phyloP scores from a whole-genome alignment of 805 yeast species.

The Kluyveromyces dobzhanskii region DNA sequence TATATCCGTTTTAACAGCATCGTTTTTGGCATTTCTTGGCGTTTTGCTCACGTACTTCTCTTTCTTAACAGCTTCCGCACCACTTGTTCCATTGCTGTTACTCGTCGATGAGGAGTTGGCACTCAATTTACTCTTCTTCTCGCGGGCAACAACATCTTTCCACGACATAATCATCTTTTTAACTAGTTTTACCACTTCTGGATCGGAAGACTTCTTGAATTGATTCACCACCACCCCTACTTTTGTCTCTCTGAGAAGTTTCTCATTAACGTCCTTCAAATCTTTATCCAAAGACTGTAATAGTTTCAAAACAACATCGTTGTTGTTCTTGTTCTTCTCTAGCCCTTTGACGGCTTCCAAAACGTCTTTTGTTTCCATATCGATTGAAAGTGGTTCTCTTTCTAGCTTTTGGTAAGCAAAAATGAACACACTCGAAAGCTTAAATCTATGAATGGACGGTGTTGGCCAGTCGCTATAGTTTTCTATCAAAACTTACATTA shows the following conservation, averaged over 20 bases:
- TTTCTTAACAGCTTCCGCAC: constrained; percentile 18
- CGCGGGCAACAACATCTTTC: constrained; percentile 80
- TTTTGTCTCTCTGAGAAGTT: constrained; percentile 77
- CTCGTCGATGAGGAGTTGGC: constrained; percentile 15
- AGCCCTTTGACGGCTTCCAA: constrained; percentile 58
- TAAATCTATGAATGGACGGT: too few relatives aligned
- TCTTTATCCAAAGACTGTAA: constrained; percentile 58
- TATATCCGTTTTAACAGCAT: constrained; percentile 62
- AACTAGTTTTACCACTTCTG: constrained; percentile 62
- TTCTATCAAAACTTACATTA: too few relatives aligned
- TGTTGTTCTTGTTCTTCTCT: constrained; percentile 56
- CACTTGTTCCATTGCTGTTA: constrained; percentile 3
- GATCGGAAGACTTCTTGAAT: constrained; percentile 57
- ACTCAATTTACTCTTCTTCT: constrained; percentile 32
- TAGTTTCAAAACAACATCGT: constrained; percentile 58
- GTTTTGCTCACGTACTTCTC: constrained; percentile 39
- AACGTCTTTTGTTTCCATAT: constrained; percentile 69
- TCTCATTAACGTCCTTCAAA: constrained; percentile 67
- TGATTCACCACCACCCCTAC: constrained; percentile 97
- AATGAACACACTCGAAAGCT: too few relatives aligned
- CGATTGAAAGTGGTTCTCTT: constrained; percentile 1
- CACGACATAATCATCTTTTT: constrained; percentile 77
- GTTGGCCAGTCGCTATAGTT: too few relatives aligned
- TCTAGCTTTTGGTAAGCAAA: too few relatives aligned
- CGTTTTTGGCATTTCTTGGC: constrained; percentile 74